Percentiles rank a stretch among this genome's conserved stretches.
These are phyloP conservation scores for Ophiostoma fasciatum DNA, from an alignment of 2,329 filamentous ascomycete species.

Conservation along the genomic window DNA sequence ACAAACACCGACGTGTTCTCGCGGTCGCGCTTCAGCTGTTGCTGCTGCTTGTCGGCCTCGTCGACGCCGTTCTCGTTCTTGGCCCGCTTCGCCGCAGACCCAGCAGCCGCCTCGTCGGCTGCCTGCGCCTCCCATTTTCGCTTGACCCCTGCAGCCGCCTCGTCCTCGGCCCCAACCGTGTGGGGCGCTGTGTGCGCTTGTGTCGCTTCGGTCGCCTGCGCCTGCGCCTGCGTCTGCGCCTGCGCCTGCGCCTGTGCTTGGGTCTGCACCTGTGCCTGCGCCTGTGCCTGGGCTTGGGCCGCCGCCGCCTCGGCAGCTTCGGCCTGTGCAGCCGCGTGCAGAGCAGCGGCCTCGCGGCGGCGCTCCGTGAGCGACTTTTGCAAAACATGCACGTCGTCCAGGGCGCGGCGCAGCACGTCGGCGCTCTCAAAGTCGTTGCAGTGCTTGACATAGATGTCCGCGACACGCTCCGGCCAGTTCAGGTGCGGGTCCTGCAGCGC, in stretches of 20 bases:
- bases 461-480: slow-evolving; percentile 63
- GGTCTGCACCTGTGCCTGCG: slow-evolving; percentile 7
- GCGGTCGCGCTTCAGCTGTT: slow-evolving; percentile 58
- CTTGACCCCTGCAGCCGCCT: slow-evolving; percentile 38
- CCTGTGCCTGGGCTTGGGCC: slow-evolving; percentile 17
- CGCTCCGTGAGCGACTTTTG: slow-evolving; percentile 47
- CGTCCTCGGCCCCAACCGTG: slow-evolving; percentile 15
- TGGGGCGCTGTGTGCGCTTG: too few species aligned
- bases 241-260: not conserved
- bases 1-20: slow-evolving; percentile 82
- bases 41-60: slow-evolving; percentile 13
- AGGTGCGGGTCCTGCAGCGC: slow-evolving; percentile 48
- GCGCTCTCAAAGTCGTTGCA: slow-evolving; percentile 85
- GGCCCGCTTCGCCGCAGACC: slow-evolving; percentile 50
- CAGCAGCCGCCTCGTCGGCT: slow-evolving; percentile 31
- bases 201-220: too few species aligned
- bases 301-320: slow-evolving; percentile 23
- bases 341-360: slow-evolving; percentile 41
- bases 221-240: too few species aligned
- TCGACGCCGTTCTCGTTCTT: slow-evolving; percentile 30
- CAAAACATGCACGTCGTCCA: slow-evolving; percentile 58
- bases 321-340: slow-evolving; percentile 27
- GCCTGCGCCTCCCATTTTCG: slow-evolving; percentile 54
- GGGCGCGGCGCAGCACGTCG: slow-evolving; percentile 55
- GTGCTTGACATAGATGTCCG: slow-evolving; percentile 61